phyloP scores from a whole-genome alignment of 768 basidiomycete genomes.

The Glaciozyma antarctica region DNA sequence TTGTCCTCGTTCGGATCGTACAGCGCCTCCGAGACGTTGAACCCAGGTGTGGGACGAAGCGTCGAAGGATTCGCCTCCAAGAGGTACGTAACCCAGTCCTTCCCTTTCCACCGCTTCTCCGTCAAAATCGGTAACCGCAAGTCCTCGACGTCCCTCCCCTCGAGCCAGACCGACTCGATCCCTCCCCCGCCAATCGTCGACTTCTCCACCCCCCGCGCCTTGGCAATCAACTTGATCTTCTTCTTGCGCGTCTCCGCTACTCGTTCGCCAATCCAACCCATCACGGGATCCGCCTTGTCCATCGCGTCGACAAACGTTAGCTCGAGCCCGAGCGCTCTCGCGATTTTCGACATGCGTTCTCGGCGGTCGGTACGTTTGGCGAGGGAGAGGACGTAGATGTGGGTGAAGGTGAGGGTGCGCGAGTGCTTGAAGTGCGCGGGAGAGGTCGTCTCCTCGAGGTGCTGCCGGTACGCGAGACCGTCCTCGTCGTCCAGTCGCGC shows the following conservation, averaged over 20 bases:
- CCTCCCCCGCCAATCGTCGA: conserved; percentile 9
- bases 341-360: conserved; percentile 32
- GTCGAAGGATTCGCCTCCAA: conserved; percentile 1
- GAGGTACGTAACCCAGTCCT: conserved; percentile 34
- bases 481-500: no score
- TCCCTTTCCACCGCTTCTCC: not conserved
- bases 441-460: conserved; percentile 27
- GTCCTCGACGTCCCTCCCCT: not conserved
- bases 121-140: not conserved
- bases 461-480: conserved; percentile 14
- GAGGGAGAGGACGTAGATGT: conserved; percentile 36
- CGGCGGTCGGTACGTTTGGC: conserved; percentile 31
- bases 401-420: conserved; percentile 34
- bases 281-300: conserved; percentile 22
- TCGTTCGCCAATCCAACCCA: conserved; percentile 35
- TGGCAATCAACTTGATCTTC: conserved; percentile 7
- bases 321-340: conserved; percentile 30
- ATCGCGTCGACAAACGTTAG: conserved; percentile 35
- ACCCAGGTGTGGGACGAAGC: not conserved
- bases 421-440: conserved; percentile 18
- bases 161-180: conserved; percentile 8
- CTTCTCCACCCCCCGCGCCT: not conserved
- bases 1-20: conserved; percentile 30
- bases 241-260: conserved; percentile 21
- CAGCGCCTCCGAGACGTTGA: conserved; percentile 9